These are phyloP conservation scores for Mrakia frigida DNA, from an alignment of 768 basidiomycete genomes.

Conservation along the genomic window DNA sequence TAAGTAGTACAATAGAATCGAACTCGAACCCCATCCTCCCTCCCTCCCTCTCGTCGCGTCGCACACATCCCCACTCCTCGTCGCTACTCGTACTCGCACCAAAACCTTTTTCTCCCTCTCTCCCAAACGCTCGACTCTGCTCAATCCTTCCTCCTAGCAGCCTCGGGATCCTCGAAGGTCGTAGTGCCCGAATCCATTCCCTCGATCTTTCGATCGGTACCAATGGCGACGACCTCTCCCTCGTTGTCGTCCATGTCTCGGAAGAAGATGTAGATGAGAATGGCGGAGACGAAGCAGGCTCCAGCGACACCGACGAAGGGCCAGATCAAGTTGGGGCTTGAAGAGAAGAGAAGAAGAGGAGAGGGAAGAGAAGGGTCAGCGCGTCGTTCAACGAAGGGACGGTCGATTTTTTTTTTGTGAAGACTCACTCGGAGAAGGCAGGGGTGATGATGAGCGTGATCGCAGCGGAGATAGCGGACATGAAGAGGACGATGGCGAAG, in stretches of 20 bases:
- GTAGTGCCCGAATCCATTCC: slow-evolving; percentile 1
- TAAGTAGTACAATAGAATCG: too few relatives aligned
- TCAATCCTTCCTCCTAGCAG: neutral
- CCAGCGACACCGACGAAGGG: slow-evolving; percentile 17
- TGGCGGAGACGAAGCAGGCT: slow-evolving; percentile 1
- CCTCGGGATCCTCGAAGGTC: neutral
- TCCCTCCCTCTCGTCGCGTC: too few relatives aligned
- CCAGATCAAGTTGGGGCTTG: slow-evolving; percentile 43
- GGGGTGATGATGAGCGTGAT: slow-evolving; percentile 38
- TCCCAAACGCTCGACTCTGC: neutral
- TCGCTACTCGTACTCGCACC: neutral
- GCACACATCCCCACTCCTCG: too few relatives aligned
- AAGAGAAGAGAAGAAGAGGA: neutral
- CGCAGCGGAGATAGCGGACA: slow-evolving; percentile 40
- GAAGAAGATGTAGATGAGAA: slow-evolving; percentile 18
- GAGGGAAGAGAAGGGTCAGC: neutral
- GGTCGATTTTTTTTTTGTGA: neutral
- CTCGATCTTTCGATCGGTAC: slow-evolving; percentile 16
- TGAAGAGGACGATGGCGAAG: slow-evolving; percentile 40
- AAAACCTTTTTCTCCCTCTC: neutral
- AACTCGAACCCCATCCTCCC: too few relatives aligned
- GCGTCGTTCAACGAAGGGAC: neutral
- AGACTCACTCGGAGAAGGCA: neutral
- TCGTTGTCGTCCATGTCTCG: slow-evolving; percentile 22
- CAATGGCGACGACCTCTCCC: slow-evolving; percentile 11